Evolutionary conservation across 129 eudicot species (phyloP).

Genomic region (Dittrichia graveolens): DNA sequence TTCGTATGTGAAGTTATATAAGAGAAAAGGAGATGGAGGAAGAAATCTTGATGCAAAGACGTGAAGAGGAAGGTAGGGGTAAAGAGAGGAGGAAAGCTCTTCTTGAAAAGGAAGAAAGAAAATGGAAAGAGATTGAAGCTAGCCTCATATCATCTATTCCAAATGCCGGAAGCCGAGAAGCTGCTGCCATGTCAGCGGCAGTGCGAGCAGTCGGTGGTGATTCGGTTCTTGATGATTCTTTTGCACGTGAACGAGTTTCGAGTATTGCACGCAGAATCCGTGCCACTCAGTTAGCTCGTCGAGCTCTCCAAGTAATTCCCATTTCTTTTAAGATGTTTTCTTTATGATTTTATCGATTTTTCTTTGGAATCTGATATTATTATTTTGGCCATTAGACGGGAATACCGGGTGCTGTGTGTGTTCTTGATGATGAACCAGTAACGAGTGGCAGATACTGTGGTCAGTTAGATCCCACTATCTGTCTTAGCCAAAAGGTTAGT

Average conservation of each 20-base stretch:
- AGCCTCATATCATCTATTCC: conserved; percentile 95
- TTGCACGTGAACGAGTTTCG: conserved; percentile 95
- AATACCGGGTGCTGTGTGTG: conserved; percentile 86
- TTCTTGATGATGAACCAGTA: conserved; percentile 96
- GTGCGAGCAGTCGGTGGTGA: conserved; percentile 99
- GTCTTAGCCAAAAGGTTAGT: conserved; percentile 79
- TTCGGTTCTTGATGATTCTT: conserved; percentile 93
- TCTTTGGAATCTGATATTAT: neutral
- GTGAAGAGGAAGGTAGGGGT: conserved; percentile 99
- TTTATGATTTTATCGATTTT: neutral
- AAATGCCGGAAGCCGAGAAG: conserved; percentile 95
- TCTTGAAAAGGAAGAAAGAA: conserved; percentile 94
- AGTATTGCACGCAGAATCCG: conserved; percentile 92
- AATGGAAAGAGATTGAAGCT: conserved; percentile 99
- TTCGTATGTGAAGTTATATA: conserved; percentile 57
- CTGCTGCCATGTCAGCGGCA: conserved; percentile 98
- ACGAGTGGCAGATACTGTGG: conserved; percentile 91
- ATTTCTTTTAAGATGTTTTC: neutral
- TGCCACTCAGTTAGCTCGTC: conserved; percentile 76
- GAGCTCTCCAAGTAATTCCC: conserved; percentile 74
- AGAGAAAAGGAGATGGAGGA: conserved; percentile 99
- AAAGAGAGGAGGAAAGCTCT: conserved; percentile 99
- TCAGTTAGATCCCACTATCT: conserved; percentile 69
- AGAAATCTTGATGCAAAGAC: conserved; percentile 94
- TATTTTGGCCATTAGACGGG: conserved; percentile 62